Evolutionary conservation across 441 rosid genomes (phyloP), one percentile per base, ranked within the genome.

Genomic region (Gossypium trilobum): DNA sequence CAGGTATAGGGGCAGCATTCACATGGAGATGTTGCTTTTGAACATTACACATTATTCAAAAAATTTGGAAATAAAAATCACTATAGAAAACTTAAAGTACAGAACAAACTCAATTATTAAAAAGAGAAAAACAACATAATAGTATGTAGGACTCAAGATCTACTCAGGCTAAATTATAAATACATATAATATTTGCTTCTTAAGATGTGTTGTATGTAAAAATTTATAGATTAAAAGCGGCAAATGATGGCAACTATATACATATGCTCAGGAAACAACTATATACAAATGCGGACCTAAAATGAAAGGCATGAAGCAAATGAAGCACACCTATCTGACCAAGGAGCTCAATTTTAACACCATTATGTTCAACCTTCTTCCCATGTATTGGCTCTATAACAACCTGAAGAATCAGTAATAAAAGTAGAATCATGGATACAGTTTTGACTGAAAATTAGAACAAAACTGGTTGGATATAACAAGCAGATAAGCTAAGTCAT

Each of bases 321-420:
- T 59, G 55, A 63, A 77, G 73, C 82, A 48, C 55, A 82, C 85
- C 85, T 82, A 82, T 82, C 79, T 82, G 85, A 65, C 85, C 82
- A 3, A 79, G 85, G 77, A 82, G 85, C 79, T 82, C 85, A 48
- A 82, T 77, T 65, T 82, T 82, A 56, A 82, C 67, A 63, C 85
- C 85, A 52, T 52, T 59, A 66, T 82, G 85, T 62, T 82, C 85
- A 73, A 79, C 77, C 77, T 82, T 82, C 81, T 79, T 82, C 65
- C 85, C 85, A 72, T 63, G 79, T 16, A 65, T 52, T 9, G 85
- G 85, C 67, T 82, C 85, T 63, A 82, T 72, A 61, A 79, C 79
- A 59, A 82, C 85, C 85, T 82, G 72, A 48, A 59, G 55, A 39
- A 46, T 22, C 65, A 61, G 56, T 52, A 67, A 64, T 22, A 13